phyloP scores from a whole-genome alignment of 352 stramenopile genomes.

The Pythium oligandrum region DNA sequence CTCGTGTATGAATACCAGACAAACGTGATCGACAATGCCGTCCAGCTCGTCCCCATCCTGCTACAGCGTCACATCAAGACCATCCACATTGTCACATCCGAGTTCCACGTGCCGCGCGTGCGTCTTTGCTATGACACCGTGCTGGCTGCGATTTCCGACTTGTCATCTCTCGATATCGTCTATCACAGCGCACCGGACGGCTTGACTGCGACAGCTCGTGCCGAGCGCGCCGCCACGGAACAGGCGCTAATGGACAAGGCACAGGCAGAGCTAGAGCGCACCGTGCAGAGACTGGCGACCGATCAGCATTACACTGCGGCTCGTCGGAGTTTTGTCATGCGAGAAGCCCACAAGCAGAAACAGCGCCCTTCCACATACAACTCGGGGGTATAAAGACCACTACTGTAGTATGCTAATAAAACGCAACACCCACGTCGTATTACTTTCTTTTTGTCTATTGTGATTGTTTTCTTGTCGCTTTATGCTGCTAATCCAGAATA shows the following conservation, averaged over 20 bases:
- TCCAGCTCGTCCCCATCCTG: conserved; percentile 24
- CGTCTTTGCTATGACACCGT: conserved; percentile 29
- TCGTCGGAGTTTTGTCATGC: too few species aligned
- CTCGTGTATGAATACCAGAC: conserved; percentile 9
- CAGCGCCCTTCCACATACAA: too few species aligned
- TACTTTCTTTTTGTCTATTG: background rate
- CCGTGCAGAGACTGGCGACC: conserved; percentile 7
- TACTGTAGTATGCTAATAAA: too few species aligned
- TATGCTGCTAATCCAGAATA: conserved; percentile 10
- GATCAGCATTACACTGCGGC: background rate
- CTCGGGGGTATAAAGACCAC: too few species aligned
- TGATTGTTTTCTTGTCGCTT: background rate
- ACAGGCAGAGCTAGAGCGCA: conserved; percentile 7
- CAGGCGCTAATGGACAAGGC: conserved; percentile 13
- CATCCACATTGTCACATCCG: conserved; percentile 35
- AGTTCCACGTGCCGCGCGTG: conserved; percentile 26
- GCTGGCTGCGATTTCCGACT: conserved; percentile 14
- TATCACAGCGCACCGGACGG: conserved; percentile 29
- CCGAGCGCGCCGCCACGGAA: conserved; percentile 18
- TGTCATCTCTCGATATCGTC: conserved; percentile 14
- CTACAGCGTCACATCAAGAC: conserved; percentile 25
- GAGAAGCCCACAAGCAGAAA: too few species aligned
- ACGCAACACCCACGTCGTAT: too few species aligned
- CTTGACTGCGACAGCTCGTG: conserved; percentile 17
- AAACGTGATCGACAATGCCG: conserved; percentile 34